Conservation (phyloP, 2,329 filamentous ascomycete genomes). For the Penicillium sp. region DNA sequence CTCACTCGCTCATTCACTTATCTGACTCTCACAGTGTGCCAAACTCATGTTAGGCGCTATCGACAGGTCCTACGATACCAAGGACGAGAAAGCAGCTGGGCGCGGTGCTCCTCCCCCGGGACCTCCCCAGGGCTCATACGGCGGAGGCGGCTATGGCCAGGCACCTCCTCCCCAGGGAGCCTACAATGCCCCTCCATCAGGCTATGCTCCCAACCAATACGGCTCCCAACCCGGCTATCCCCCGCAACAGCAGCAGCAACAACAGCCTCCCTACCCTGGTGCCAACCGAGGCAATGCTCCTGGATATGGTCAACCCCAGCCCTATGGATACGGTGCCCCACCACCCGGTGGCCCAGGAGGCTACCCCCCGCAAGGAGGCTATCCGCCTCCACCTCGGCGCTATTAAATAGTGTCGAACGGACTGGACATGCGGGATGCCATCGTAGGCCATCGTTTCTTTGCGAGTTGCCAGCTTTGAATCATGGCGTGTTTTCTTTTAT, state of each 20-base stretch:
- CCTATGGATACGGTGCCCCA: slow-evolving; percentile 26
- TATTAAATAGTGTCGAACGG: neutral
- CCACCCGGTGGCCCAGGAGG: slow-evolving; percentile 21
- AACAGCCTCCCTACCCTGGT: slow-evolving; percentile 15
- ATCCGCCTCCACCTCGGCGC: slow-evolving; percentile 23
- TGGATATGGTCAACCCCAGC: slow-evolving; percentile 26
- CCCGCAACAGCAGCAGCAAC: slow-evolving; percentile 5
- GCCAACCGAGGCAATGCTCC: slow-evolving; percentile 9
- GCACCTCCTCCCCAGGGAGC: slow-evolving; percentile 16
- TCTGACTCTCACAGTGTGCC: slow-evolving; percentile 46
- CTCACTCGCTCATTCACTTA: slow-evolving; percentile 13
- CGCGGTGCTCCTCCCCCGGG: slow-evolving; percentile 29
- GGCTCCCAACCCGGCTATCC: slow-evolving; percentile 16
- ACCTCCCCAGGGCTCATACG: slow-evolving; percentile 37
- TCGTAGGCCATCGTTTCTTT: neutral
- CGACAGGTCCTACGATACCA: slow-evolving; percentile 65
- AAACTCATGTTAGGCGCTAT: slow-evolving; percentile 69
- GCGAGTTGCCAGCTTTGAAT: neutral
- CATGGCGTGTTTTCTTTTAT: neutral
- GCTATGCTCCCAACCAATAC: slow-evolving; percentile 15
- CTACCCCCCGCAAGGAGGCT: slow-evolving; percentile 22
- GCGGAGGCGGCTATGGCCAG: slow-evolving; percentile 38
- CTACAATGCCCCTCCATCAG: slow-evolving; percentile 17
- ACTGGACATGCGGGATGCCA: neutral
- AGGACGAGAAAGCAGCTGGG: slow-evolving; percentile 60